Conservation (phyloP, 2,329 filamentous ascomycete genomes). For the Venturia aucupariae region DNA sequence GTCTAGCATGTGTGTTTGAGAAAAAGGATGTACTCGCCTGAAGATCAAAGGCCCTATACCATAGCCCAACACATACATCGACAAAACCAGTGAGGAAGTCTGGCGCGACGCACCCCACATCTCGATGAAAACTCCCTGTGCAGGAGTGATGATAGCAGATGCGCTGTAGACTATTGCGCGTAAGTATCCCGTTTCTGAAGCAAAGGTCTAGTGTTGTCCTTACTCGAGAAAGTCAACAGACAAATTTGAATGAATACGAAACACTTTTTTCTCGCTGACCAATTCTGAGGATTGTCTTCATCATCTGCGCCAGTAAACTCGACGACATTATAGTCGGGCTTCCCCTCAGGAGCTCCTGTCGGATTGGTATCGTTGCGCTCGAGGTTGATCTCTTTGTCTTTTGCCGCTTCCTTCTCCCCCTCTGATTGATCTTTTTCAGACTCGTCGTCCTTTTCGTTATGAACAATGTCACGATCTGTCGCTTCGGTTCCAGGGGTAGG, state of each 20-base stretch:
- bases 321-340: slow-evolving; percentile 9
- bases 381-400: neutral
- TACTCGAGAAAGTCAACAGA: slow-evolving; percentile 13
- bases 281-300: slow-evolving; percentile 15
- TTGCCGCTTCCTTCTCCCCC: neutral
- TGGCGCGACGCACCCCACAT: slow-evolving; percentile 7
- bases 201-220: neutral
- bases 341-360: neutral
- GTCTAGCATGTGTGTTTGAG: neutral
- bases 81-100: slow-evolving; percentile 10
- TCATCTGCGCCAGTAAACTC: slow-evolving; percentile 12
- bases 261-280: slow-evolving; percentile 11
- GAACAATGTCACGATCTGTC: neutral
- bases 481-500: neutral
- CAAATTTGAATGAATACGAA: slow-evolving; percentile 10
- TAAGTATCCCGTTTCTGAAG: neutral
- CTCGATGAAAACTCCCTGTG: slow-evolving; percentile 1
- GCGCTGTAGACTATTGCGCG: slow-evolving; percentile 11
- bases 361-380: slow-evolving; percentile 3
- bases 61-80: slow-evolving; percentile 15
- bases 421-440: neutral
- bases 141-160: slow-evolving; percentile 8
- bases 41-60: slow-evolving; percentile 5
- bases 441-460: slow-evolving; percentile 8
- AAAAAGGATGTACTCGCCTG: neutral